Base-by-base conservation (phyloP, 1,284 basidiomycete species). In the Anthracocystis walkeri region DNA sequence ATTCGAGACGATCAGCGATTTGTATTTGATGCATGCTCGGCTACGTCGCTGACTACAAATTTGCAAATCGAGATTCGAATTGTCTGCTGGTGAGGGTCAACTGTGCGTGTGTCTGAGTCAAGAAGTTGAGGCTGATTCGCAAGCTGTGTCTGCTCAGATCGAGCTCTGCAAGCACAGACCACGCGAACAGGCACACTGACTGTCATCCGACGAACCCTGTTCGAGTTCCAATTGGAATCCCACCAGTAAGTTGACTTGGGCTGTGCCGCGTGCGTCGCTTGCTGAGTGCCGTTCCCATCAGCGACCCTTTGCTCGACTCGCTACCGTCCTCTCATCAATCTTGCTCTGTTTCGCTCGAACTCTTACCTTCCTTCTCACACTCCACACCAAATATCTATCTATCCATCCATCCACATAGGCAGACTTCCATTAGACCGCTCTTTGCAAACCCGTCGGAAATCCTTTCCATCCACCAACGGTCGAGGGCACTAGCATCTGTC, bases 131-230 rank as follows among this genome's bases (percentile, higher is more conserved):
- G 53, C 54, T 56, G 29, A 20, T 7, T 38, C 35, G 35, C 35
- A 38, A 10, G 35, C 35, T 38, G 38, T 16, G 38, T 23, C 31
- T n/a, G n/a, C 12, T 58, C n/a, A 27, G 38, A 58, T 58, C 56
- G 46, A 58, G 56, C 33, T 20, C 29, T 12, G 33, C 58, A 52
- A 60, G 58, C 67, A 70, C 67, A 70, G 67, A 70, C 67, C 67
- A 70, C 14, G 20, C 58, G 20, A 31, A 29, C 46, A n/a, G 52
- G 31, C 31, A 51, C 49, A 21, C 14, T 20, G 46, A 35, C 29
- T n/a, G 49, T 20, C 35, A 38, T 38, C 35, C 35, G 35, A 38
- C 3, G 12, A 38, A 38, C 11, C 10, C 35, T 38, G n/a, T n/a
- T n/a, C n/a, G n/a, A n/a, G n/a, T 29, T 29, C 8, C 29, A 29